These are phyloP conservation scores for Zarea fungicola DNA, from an alignment of 2,329 filamentous ascomycete genomes.

Conservation along the genomic window DNA sequence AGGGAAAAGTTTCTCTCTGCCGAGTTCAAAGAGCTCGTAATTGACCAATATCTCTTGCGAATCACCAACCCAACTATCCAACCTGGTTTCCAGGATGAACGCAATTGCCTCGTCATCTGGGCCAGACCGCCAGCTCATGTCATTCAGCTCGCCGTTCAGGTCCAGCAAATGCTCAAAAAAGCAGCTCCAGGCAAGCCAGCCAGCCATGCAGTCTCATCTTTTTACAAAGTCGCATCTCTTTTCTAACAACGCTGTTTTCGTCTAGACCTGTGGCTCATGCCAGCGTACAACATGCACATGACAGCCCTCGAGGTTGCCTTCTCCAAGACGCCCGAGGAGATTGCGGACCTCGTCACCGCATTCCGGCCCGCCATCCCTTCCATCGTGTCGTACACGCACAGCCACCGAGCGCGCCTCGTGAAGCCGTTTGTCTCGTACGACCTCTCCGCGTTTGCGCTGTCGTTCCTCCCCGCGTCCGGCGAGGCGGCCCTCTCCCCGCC, in stretches of 20 bases:
- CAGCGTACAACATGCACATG: constrained; percentile 70
- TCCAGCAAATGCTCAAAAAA: constrained; percentile 62
- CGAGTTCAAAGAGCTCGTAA: constrained; percentile 63
- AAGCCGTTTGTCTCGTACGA: constrained; percentile 83
- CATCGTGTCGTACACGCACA: constrained; percentile 61
- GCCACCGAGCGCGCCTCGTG: constrained; percentile 67
- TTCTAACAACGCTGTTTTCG: not conserved
- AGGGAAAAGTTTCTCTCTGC: constrained; percentile 64
- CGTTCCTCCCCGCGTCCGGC: constrained; percentile 74
- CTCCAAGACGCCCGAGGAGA: constrained; percentile 65
- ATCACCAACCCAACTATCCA: constrained; percentile 60
- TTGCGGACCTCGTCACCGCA: constrained; percentile 53
- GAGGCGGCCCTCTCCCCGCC: constrained; percentile 42
- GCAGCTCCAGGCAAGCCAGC: constrained; percentile 59
- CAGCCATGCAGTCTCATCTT: not conserved
- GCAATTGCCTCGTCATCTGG: constrained; percentile 86
- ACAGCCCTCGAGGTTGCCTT: constrained; percentile 83
- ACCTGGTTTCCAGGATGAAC: constrained; percentile 65
- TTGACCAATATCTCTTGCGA: constrained; percentile 71
- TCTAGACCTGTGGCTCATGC: constrained; percentile 81
- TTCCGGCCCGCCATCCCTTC: constrained; percentile 52
- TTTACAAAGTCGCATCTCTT: no score
- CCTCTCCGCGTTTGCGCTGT: constrained; percentile 76
- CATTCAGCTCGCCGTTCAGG: constrained; percentile 56
- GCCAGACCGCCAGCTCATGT: constrained; percentile 73